Evolutionary conservation across 306 rosid species (phyloP), one percentile per base, ranked within the genome.

Genomic region (Dryas drummondii): DNA sequence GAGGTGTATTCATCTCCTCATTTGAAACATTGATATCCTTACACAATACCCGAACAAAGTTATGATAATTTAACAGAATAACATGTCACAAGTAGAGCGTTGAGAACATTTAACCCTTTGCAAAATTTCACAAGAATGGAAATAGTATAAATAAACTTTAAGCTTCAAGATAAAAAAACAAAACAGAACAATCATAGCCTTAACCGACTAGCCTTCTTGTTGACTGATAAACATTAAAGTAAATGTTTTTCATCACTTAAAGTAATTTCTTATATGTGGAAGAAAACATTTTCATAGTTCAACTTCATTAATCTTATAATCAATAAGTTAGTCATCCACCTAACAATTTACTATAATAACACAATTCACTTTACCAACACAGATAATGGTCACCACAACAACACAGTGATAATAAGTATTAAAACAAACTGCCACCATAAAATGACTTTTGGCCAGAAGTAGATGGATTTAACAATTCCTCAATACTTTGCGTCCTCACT

Each of bases 1-100:
- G 83, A 46, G 98, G 93, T 47, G 96, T 88, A 79, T 90, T 94
- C 75, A 83, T 91, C 83, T 94, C 96, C 71, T 62, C 86, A n/a
- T 94, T 94, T 58, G 79, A 68, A 72, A 89, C 82, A 86, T 90
- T 91, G 73, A 94, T 79, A 67, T 87, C 93, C 98, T 50, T 65
- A 27, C 40, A 51, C 71, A 74, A 40, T n/a, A 32, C 76, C 48
- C 53, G 58, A 60, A 68, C 58, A 61, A 68, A 62, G 6, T 48
- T 50, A 46, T n/a, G 26, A 42, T 41, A 66, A 65, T 19, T 26
- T 56, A 57, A 15, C 51, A n/a, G 3, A 19, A n/a, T 58, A 15
- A 56, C 17, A 44, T 44, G 42, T 42, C 76, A 44, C 15, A 57
- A 52, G 13, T 41, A 7, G 52, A 54, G 19, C 6, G 14, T 42